Base-by-base conservation (phyloP, 805 yeast species). In the Candida manassasensis region DNA sequence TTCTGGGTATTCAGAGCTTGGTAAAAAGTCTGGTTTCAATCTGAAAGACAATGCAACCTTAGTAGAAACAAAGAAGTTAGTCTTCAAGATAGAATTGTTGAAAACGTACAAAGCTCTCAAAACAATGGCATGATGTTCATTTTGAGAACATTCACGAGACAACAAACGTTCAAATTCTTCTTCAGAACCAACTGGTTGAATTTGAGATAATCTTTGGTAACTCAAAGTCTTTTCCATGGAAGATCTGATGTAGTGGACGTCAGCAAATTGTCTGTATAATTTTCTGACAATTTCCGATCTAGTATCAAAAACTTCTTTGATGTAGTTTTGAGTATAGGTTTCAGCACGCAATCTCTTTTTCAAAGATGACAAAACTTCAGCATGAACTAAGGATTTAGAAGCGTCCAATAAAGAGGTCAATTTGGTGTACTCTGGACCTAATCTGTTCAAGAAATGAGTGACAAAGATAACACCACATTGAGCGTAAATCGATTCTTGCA, bases 31-130 rank as follows among this genome's bases (percentile, higher is more conserved):
- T 22, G 98, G 95, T 53, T 87, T 74, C 52, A 93, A 73, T 63
- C 97, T 79, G 72, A 90, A 90, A 3, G 96, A 85, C 41, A 90
- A 72, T 13, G 98, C 98, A 34, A 90, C 94, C 68, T 90, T 90
- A 37, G 97, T 84, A 14, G 96, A 85, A 27, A 86, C 77, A 66
- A 85, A 90, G 63, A 90, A 93, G 64, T 90, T 90, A 15, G 98
- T 90, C 71, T 90, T 89, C 59, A 90, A 73, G 37, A 90, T 78
- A 19, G 90, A 75, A 60, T 83, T 76, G 71, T 93, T 90, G 71
- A 90, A 93, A 33, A 78, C 69, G 60, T 79, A 80, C 43, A 90
- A 73, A 4, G 96, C 93, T 53, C 78, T 77, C 57, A 90, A 72
- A 12, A 93, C 95, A 42, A 84, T 63, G 28, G 79, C 75, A 50